phyloP scores from a whole-genome alignment of 495 filamentous ascomycete species.

The Tuber microsphaerosporum region DNA sequence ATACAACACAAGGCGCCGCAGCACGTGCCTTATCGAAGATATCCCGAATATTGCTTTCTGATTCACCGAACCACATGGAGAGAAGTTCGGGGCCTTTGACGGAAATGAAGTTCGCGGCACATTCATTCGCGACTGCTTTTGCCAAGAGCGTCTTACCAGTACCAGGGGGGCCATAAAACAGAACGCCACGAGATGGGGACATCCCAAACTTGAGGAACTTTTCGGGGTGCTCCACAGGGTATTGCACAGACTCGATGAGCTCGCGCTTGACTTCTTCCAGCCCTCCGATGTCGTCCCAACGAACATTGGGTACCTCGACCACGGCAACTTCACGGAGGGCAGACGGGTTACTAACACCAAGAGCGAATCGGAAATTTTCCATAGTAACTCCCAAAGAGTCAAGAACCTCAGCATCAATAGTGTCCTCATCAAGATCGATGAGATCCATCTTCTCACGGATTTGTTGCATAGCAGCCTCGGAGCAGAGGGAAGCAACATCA shows the following conservation, averaged over 20 bases:
- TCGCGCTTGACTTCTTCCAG: conserved; percentile 97
- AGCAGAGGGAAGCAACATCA: conserved; percentile 97
- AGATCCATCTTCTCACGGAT: conserved; percentile 99
- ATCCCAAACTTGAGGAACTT: conserved; percentile 99
- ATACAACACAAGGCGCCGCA: conserved; percentile 96
- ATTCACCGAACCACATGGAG: conserved; percentile 99
- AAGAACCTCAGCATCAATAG: conserved; percentile 95
- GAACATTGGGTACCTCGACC: conserved; percentile 96
- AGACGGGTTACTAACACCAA: conserved; percentile 96
- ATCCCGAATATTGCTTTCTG: conserved; percentile 98
- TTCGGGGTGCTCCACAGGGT: conserved; percentile 97
- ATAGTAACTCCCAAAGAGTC: conserved; percentile 98
- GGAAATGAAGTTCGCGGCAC: conserved; percentile 98
- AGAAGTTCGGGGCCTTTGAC: conserved; percentile 96
- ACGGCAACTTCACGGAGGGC: conserved; percentile 97
- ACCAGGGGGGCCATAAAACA: conserved; percentile 97
- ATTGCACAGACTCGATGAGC: conserved; percentile 98
- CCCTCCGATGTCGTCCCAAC: conserved; percentile 99
- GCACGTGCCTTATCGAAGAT: conserved; percentile 99
- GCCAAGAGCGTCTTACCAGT: conserved; percentile 99
- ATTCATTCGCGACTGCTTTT: conserved; percentile 99
- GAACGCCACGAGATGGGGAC: conserved; percentile 92
- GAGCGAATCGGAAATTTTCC: conserved; percentile 98
- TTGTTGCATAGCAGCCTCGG: conserved; percentile 99
- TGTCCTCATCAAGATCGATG: conserved; percentile 97